Evolutionary conservation across 2,329 filamentous ascomycete species (phyloP).

Genomic region (Venturia oleaginea): DNA sequence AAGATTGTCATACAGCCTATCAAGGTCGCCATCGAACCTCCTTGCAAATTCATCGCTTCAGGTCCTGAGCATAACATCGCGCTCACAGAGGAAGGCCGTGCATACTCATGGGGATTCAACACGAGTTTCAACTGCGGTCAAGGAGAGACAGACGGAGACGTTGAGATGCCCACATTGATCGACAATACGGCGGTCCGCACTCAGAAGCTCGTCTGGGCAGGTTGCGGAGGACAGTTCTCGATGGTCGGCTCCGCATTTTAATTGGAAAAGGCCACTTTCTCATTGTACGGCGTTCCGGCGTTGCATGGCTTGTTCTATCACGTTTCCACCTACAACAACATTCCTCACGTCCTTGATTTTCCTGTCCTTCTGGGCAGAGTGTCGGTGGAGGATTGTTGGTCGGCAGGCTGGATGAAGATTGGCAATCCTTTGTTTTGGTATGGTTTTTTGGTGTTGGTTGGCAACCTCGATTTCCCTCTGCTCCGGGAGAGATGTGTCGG

Average conservation of each 20-base stretch:
- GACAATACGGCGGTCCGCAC: conserved; percentile 76
- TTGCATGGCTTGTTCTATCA: not conserved
- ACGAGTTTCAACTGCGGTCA: conserved; percentile 74
- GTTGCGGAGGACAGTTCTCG: conserved; percentile 79
- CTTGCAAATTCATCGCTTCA: conserved; percentile 26
- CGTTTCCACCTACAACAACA: not conserved
- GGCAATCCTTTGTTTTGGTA: not conserved
- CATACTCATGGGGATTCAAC: conserved; percentile 73
- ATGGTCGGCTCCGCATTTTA: conserved; percentile 26
- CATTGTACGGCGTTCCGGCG: not conserved
- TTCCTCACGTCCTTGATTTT: conserved; percentile 5
- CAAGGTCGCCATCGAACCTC: conserved; percentile 40
- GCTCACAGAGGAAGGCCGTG: conserved; percentile 58
- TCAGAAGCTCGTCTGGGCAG: conserved; percentile 67
- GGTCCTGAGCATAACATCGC: conserved; percentile 67
- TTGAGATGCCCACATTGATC: conserved; percentile 66
- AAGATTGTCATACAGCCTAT: conserved; percentile 64
- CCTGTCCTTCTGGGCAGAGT: not conserved
- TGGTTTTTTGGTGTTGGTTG: not conserved
- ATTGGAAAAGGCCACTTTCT: not conserved
- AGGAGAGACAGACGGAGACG: conserved; percentile 59
- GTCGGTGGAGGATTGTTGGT: not conserved
- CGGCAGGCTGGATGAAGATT: not conserved
- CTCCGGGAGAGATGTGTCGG: not conserved
- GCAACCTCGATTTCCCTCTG: conserved; percentile 1